Conservation (phyloP, 192 early-diverging fungal genomes). For the Chytriomyces confervae region DNA sequence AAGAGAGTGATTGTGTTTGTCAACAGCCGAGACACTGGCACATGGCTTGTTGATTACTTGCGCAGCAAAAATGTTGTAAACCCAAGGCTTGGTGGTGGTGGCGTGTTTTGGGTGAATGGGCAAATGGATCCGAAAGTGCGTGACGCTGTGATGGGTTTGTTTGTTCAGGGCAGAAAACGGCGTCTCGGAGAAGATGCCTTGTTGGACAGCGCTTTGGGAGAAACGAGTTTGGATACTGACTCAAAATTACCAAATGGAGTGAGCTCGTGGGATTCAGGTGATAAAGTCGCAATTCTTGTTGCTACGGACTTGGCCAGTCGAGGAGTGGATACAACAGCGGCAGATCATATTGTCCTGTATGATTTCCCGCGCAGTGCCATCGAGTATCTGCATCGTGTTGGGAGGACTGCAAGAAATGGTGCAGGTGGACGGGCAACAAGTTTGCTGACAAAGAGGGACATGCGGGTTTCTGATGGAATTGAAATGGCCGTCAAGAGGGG, state of each 20-base stretch:
- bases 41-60: slow-evolving; percentile 35
- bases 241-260: not conserved
- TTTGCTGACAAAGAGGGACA: slow-evolving; percentile 77
- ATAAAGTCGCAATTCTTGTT: slow-evolving; percentile 63
- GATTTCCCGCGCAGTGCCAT: slow-evolving; percentile 90
- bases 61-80: slow-evolving; percentile 24
- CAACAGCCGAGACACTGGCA: slow-evolving; percentile 63
- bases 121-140: slow-evolving; percentile 21
- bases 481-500: slow-evolving; percentile 5
- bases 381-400: slow-evolving; percentile 92
- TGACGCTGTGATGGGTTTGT: slow-evolving; percentile 23
- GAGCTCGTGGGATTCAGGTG: not conserved
- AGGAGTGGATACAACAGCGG: slow-evolving; percentile 86
- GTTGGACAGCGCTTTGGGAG: slow-evolving; percentile 2
- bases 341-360: slow-evolving; percentile 86
- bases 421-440: slow-evolving; percentile 78
- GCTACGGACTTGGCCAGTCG: slow-evolving; percentile 91
- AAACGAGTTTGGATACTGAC: not conserved
- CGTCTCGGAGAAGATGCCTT: not conserved
- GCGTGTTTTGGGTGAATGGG: slow-evolving; percentile 21
- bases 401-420: slow-evolving; percentile 87
- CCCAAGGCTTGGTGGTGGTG: not conserved
- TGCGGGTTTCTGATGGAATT: slow-evolving; percentile 57
- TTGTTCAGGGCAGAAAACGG: not conserved
- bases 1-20: slow-evolving; percentile 85